Percentiles rank a stretch among this genome's conserved stretches.
Evolutionary conservation across 495 filamentous ascomycete genomes (phyloP).

Genomic region (Neurospora hispaniola): DNA sequence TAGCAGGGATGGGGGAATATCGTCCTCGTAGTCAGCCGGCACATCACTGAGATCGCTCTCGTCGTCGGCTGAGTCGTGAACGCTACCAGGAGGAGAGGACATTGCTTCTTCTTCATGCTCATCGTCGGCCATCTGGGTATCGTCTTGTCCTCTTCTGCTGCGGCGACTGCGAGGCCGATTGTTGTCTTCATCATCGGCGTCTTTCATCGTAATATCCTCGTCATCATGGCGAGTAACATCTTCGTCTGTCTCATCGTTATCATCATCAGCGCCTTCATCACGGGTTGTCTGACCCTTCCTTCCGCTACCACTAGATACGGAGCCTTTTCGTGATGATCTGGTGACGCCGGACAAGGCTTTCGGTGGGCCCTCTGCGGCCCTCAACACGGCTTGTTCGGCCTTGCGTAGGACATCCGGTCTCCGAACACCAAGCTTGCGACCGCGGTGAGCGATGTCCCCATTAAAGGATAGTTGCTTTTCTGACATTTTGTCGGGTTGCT

Average conservation of each 20-base stretch:
- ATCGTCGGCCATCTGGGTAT: constrained; percentile 17
- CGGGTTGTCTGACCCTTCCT: constrained; percentile 18
- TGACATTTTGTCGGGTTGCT: constrained; percentile 19
- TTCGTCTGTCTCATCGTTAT: constrained; percentile 9
- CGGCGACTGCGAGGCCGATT: neutral
- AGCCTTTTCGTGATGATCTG: constrained; percentile 22
- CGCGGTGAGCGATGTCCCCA: constrained; percentile 25
- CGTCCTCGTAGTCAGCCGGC: constrained; percentile 40
- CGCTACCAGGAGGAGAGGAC: constrained; percentile 41
- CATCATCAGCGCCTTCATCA: constrained; percentile 18
- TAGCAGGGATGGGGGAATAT: constrained; percentile 32
- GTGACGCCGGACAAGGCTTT: constrained; percentile 15
- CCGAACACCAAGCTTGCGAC: constrained; percentile 28
- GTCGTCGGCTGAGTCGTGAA: constrained; percentile 69
- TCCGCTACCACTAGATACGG: constrained; percentile 26
- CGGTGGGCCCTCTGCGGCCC: constrained; percentile 32
- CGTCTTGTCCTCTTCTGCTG: constrained; percentile 11
- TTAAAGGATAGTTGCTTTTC: constrained; percentile 27
- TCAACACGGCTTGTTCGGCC: constrained; percentile 37
- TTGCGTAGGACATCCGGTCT: constrained; percentile 38
- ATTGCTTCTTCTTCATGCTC: constrained; percentile 22
- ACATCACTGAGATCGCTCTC: constrained; percentile 73
- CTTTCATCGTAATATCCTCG: constrained; percentile 25
- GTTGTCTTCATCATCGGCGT: constrained; percentile 17
- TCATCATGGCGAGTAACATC: constrained; percentile 8